Percentiles rank a stretch among this genome's conserved stretches.
Evolutionary conservation across 306 rosid species (phyloP).

Genomic region (Casuarina cunninghamiana): DNA sequence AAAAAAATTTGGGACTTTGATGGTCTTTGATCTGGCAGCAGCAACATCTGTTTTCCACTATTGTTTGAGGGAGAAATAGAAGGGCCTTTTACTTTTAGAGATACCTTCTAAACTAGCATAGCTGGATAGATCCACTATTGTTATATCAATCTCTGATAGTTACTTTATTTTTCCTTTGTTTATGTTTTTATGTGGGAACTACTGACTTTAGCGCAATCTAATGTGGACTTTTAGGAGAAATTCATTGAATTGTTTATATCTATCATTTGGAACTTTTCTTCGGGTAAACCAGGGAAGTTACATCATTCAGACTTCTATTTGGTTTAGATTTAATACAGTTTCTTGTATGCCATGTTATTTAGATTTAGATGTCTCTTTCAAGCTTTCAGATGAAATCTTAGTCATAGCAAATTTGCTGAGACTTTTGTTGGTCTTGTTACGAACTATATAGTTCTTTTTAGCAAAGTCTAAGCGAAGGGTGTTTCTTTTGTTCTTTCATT

Average conservation of each 20-base stretch:
- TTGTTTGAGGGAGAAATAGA: too few species aligned
- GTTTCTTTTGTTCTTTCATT: neutral
- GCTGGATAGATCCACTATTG: slow-evolving; percentile 21
- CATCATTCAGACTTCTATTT: neutral
- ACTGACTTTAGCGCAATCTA: neutral
- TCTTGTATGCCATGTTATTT: neutral
- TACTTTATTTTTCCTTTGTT: slow-evolving; percentile 11
- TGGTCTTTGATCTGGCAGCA: too few species aligned
- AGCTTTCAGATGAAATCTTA: neutral
- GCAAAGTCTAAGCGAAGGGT: neutral
- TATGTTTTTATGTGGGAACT: slow-evolving; percentile 6
- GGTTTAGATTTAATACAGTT: neutral
- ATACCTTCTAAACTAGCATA: slow-evolving; percentile 11
- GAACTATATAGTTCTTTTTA: neutral
- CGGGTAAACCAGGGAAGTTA: neutral
- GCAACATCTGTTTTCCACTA: too few species aligned
- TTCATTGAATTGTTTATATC: neutral
- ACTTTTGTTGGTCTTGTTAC: neutral
- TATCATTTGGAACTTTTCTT: neutral
- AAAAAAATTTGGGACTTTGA: too few species aligned
- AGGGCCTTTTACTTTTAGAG: neutral
- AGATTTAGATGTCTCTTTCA: neutral
- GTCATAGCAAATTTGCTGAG: neutral
- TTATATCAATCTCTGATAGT: slow-evolving; percentile 6
- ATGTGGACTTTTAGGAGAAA: too few species aligned